Conservation (phyloP, 2,329 filamentous ascomycete genomes). For the Neopestalotiopsis sp. region DNA sequence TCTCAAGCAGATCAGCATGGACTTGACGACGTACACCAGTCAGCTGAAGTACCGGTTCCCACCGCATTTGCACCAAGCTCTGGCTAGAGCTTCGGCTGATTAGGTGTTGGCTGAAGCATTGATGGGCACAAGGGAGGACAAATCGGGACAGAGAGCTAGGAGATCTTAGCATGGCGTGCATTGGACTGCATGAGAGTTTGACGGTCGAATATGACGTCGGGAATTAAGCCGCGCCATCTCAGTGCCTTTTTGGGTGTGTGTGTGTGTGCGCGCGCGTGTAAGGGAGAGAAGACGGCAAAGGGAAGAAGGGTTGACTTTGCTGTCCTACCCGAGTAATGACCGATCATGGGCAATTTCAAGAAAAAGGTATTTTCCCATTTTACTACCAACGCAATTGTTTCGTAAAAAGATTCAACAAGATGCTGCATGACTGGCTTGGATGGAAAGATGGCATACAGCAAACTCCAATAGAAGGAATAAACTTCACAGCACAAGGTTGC, state of each 20-base stretch:
- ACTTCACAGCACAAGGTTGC: background rate
- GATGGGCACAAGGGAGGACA: background rate
- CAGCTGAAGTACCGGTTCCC: conserved; percentile 91
- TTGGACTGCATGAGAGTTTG: background rate
- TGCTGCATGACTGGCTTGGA: background rate
- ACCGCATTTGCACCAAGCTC: conserved; percentile 83
- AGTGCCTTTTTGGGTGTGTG: too few relatives aligned
- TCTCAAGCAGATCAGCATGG: conserved; percentile 80
- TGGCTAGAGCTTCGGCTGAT: conserved; percentile 81
- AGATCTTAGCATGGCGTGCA: background rate
- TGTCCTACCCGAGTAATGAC: too few relatives aligned
- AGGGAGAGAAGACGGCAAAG: too few relatives aligned
- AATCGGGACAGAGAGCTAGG: background rate
- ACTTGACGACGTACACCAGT: conserved; percentile 92
- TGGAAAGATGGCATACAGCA: background rate
- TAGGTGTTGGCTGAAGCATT: conserved; percentile 31
- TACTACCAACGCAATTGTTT: background rate
- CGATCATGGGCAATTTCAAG: too few relatives aligned
- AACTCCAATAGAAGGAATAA: background rate
- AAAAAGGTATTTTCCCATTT: too few relatives aligned
- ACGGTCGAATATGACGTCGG: background rate
- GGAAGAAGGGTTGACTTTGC: too few relatives aligned
- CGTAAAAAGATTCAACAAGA: background rate
- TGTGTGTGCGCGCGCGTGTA: too few relatives aligned
- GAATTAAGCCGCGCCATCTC: background rate